Base-by-base conservation (phyloP, 768 basidiomycete genomes). In the Vararia minispora region DNA sequence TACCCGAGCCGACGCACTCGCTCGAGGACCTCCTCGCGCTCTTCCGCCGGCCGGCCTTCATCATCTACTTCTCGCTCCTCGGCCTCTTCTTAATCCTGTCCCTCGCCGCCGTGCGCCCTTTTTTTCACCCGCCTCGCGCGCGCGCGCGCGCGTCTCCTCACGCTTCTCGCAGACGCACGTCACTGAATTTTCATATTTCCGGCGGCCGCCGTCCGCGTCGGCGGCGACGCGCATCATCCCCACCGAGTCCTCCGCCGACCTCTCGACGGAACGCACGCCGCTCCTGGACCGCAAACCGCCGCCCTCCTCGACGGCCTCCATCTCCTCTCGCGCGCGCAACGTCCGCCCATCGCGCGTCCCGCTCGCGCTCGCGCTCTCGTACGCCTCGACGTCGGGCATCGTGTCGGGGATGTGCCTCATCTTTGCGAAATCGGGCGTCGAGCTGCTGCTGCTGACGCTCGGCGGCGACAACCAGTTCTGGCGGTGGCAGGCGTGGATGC, bases 391-490 rank as follows among this genome's bases (percentile, higher is more conserved):
- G 36, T 89, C 85, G 3, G 91, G 91, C 0, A 89, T 86, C 16
- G 64, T 94, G 20, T 86, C 82, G 3, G 91, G 91, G 17, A 84
- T 97, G 77, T 94, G 88, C 54, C 63, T 97, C 18, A 66, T 97
- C 12, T 86, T 94, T 46, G 91, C 91, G 12, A 97, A 97, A 63
- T 87, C 87, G 43, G 90, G 87, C 3, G 85, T 91, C 9, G 89
- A 94, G 58, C 65, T 97, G 7, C 65, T 94, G 6, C 61, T 97
- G 41, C 61, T 91, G 24, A 89, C 88, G 0, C 45, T 89, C 18
- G 59, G 68, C 4, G 84, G 83, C 6, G 56, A 78, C 25, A 87
- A 87, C 50, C 86, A 90, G 58, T 88, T 85, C 52, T 79, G 75
- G 72, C 62, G 76, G 37, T 87, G 83, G 83, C 71, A 87, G 58